Evolutionary conservation across 192 early-diverging fungal genomes (phyloP), one percentile per base, ranked within the genome.

Genomic region (Coemansia erecta): DNA sequence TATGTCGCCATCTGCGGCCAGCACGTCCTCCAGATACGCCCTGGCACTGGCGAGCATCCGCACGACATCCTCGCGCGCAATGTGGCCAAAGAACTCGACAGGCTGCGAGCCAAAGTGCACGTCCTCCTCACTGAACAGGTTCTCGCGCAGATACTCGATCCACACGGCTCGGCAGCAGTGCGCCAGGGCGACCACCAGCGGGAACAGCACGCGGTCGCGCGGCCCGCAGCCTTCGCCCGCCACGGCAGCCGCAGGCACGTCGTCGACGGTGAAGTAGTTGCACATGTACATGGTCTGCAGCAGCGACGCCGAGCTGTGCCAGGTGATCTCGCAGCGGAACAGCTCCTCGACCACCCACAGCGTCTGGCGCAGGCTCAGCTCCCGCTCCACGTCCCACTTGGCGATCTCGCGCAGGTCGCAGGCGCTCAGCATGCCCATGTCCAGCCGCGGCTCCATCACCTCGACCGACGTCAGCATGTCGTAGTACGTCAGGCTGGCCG

Each of bases 381-480:
- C 3, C 9, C 70, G 44, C 11, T 40, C 22, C 0, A 69, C 44
- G 44, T 78, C 75, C 75, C 75, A 78, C 7, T 61, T 57, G 14
- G 54, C 50, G 18, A 65, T 72, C 52, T 68, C 64, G 7, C 23
- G 55, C 2, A 47, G n/a, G 66, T 72, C 66, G 13, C 48, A 55
- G 0, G 24, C 41, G 0, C 59, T 56, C 18, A 69, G 58, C 66
- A 78, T 65, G 35, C 75, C 75, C 75, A 72, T 78, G 66, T 78
- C 75, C 28, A 78, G 56, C 35, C 66, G 70, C 10, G 75, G 54
- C 53, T 78, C 66, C 75, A 78, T 78, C 13, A 72, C 69, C 23
- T 78, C 65, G 7, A 72, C 33, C 33, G 75, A 67, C 1, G 59
- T 68, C 69, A 78, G 64, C 13, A 69, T 65, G 15, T 65, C 70